Evolutionary conservation across 2,329 filamentous ascomycete genomes (phyloP).

Genomic region (Penicillium sp.): DNA sequence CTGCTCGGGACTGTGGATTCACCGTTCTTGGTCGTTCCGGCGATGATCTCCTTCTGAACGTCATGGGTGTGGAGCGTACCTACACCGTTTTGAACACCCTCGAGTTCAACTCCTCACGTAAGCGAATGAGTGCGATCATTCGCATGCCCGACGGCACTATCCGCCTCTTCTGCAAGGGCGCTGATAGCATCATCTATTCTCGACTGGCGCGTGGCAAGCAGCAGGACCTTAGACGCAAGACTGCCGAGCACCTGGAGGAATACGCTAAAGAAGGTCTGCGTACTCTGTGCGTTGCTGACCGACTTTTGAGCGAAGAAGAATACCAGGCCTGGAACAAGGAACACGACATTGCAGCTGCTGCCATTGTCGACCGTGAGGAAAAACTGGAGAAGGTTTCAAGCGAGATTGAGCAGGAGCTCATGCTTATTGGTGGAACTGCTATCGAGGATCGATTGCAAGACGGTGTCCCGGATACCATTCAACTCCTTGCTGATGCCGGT

Average conservation of each 20-base stretch:
- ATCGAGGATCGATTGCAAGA: constrained; percentile 98
- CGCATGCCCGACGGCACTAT: constrained; percentile 91
- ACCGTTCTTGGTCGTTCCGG: constrained; percentile 79
- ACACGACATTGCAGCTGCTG: constrained; percentile 81
- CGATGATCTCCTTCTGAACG: constrained; percentile 81
- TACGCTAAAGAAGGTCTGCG: constrained; percentile 94
- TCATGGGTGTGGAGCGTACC: constrained; percentile 79
- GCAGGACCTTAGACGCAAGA: constrained; percentile 74
- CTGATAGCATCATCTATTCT: constrained; percentile 95
- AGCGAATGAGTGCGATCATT: constrained; percentile 97
- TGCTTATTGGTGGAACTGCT: constrained; percentile 86
- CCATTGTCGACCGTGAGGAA: constrained; percentile 84
- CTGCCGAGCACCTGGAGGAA: constrained; percentile 93
- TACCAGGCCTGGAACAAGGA: constrained; percentile 83
- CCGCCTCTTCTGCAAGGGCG: constrained; percentile 92
- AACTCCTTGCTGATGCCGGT: constrained; percentile 83
- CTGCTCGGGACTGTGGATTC: constrained; percentile 92
- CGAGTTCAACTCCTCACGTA: constrained; percentile 95
- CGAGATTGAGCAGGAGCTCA: constrained; percentile 85
- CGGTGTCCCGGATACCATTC: constrained; percentile 93
- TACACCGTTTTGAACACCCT: constrained; percentile 91
- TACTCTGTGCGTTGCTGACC: constrained; percentile 89
- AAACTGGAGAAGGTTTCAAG: constrained; percentile 90
- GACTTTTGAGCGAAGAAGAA: constrained; percentile 75
- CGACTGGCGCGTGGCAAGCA: constrained; percentile 84